Base-by-base conservation (phyloP, 2,329 filamentous ascomycete species). In the Chrysoporthe cubensis region DNA sequence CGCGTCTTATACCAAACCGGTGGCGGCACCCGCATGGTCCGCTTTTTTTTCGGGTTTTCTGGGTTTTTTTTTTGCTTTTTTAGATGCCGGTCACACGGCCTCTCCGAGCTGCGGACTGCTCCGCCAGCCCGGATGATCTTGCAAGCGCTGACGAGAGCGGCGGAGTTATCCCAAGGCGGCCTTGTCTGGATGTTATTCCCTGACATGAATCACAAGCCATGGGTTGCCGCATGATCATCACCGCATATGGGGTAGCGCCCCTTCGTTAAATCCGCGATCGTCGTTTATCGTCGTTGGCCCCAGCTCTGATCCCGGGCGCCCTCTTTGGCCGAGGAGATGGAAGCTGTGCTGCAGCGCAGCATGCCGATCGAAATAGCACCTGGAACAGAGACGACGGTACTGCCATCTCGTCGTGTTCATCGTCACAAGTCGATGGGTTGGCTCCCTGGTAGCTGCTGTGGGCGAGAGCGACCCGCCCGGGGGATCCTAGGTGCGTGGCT, bases 341-440 rank as follows among this genome's bases (percentile, higher is more conserved):
- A 34, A 9, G 26, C 16, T 57, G 18, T n/a, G 32, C 14, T 34
- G 54, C 16, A 8, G 16, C 37, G 4, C 14, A 26, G 26, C 50
- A 32, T 57, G 54, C 32, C 32, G 54, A 57, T 57, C 54, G 7
- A 32, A n/a, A 34, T 34, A 57, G 32, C 14, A 34, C 40, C 54
- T 57, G 54, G 34, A 57, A 57, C 54, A 37, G 54, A 40, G 32
- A 40, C 54, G 54, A 40, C 16, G 54, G 54, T 40, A 57, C 54
- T 57, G 50, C 18, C 32, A 57, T 40, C 54, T 57, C 54, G 14
- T 57, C 34, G 4, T 40, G 32, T 8, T 21, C 54, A 57, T 57
- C 34, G 32, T 40, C 32, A 57, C 32, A 4, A 32, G 9, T 21
- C 26, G 48, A 52, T 4, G 50, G 21, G 4, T 32, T 21, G 26